phyloP scores from a whole-genome alignment of 495 filamentous ascomycete genomes.

The Aspergillus bertholletiae region DNA sequence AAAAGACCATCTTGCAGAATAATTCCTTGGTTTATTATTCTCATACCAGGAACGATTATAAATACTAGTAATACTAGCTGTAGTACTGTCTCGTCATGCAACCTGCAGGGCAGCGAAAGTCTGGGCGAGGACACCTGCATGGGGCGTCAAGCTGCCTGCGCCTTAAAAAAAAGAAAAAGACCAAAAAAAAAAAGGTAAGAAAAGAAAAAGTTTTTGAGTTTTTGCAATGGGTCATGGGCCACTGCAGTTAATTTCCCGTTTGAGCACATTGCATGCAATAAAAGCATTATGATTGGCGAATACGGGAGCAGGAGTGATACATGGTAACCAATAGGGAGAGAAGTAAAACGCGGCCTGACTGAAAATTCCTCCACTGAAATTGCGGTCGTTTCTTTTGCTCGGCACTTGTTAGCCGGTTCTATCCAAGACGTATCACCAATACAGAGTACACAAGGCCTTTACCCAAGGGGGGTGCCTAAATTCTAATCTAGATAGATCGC shows the following conservation, averaged over 20 bases:
- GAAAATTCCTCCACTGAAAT: conserved; percentile 5
- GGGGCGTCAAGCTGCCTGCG: neutral
- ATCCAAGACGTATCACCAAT: no score
- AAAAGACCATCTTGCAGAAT: neutral
- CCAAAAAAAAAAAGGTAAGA: no score
- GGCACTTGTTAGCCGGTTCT: neutral
- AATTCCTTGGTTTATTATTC: neutral
- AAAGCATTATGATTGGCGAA: conserved; percentile 18
- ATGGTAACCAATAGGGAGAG: neutral
- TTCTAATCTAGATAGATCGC: no score
- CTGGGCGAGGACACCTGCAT: neutral
- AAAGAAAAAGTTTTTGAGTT: no score
- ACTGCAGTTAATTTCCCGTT: conserved; percentile 13
- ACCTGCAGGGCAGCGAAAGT: neutral
- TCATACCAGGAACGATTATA: neutral
- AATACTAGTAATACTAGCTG: no score
- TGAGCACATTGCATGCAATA: conserved; percentile 8
- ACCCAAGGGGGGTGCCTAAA: neutral
- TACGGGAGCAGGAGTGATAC: neutral
- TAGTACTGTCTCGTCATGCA: neutral
- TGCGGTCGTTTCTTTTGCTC: neutral
- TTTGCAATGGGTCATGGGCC: conserved; percentile 1
- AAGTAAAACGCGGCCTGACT: neutral
- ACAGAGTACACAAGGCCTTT: no score
- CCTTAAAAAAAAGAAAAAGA: no score